Conservation (phyloP, 2,329 filamentous ascomycete genomes). For the Daldinia sp. region DNA sequence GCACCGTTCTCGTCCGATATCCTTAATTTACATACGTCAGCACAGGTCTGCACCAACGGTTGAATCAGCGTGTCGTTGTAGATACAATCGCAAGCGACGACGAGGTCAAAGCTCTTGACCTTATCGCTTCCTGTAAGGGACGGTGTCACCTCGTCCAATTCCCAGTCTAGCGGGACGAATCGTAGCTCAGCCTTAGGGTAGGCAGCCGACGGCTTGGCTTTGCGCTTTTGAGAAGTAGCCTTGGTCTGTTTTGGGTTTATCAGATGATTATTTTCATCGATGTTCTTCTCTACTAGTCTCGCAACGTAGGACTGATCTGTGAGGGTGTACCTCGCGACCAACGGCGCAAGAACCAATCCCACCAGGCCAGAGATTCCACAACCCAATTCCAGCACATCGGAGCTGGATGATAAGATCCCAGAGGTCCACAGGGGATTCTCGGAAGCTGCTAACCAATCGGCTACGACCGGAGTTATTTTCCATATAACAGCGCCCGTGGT, state of each 20-base stretch:
- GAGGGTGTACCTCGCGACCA: conserved; percentile 75
- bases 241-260: conserved; percentile 29
- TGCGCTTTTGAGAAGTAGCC: conserved; percentile 41
- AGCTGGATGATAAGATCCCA: conserved; percentile 64
- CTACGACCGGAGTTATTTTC: conserved; percentile 88
- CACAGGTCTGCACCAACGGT: conserved; percentile 85
- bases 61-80: conserved; percentile 90
- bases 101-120: conserved; percentile 71
- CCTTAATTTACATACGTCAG: conserved; percentile 76
- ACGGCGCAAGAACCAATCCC: conserved; percentile 74
- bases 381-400: conserved; percentile 83
- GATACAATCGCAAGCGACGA: conserved; percentile 92
- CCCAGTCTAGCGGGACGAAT: conserved; percentile 84
- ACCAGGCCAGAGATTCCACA: conserved; percentile 88
- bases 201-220: conserved; percentile 33
- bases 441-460: conserved; percentile 78
- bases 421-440: conserved; percentile 72
- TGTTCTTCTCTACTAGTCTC: conserved; percentile 80
- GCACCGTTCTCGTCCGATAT: conserved; percentile 31
- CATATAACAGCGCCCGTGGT: conserved; percentile 88
- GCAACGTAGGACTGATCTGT: conserved; percentile 92
- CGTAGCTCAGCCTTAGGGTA: conserved; percentile 57
- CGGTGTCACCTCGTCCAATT: conserved; percentile 68
- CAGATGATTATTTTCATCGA: conserved; percentile 68
- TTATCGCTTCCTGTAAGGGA: conserved; percentile 54